phyloP scores from a whole-genome alignment of 1,139 yeast species.

The Blastobotrys apis region DNA sequence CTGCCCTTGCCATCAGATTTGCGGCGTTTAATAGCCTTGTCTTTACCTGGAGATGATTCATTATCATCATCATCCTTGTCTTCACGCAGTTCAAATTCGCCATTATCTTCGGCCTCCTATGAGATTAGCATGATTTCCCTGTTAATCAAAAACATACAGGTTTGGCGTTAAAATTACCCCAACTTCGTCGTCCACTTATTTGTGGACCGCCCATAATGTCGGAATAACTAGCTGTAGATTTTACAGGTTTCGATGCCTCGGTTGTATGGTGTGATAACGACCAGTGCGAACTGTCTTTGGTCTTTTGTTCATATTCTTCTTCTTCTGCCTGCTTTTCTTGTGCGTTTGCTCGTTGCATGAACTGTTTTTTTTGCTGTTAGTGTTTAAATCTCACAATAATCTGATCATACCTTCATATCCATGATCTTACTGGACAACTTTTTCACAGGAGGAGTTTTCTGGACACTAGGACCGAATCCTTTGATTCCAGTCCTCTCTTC shows the following conservation, averaged over 20 bases:
- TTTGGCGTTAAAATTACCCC: conserved; percentile 23
- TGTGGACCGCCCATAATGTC: conserved; percentile 19
- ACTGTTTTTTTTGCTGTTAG: conserved; percentile 29
- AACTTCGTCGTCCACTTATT: conserved; percentile 23
- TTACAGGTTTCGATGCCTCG: background rate
- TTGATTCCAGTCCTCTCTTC: conserved; percentile 3
- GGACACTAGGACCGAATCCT: conserved; percentile 19
- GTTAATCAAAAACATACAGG: conserved; percentile 6
- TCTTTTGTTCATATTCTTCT: conserved; percentile 30
- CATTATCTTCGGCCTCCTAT: conserved; percentile 11
- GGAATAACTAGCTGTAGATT: conserved; percentile 24
- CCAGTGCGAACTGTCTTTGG: conserved; percentile 61
- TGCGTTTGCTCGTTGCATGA: conserved; percentile 47
- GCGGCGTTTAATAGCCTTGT: no score
- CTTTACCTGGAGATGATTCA: background rate
- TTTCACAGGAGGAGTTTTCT: conserved; percentile 21
- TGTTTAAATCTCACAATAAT: background rate
- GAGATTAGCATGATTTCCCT: no score
- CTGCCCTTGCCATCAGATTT: background rate
- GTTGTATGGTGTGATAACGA: conserved; percentile 29
- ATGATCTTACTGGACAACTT: conserved; percentile 57
- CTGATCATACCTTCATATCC: conserved; percentile 67
- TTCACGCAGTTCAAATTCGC: conserved; percentile 8
- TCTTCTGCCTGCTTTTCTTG: conserved; percentile 37
- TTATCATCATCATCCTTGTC: conserved; percentile 3